Base-by-base conservation (phyloP, 2,329 filamentous ascomycete species). In the Exophiala bonariae region DNA sequence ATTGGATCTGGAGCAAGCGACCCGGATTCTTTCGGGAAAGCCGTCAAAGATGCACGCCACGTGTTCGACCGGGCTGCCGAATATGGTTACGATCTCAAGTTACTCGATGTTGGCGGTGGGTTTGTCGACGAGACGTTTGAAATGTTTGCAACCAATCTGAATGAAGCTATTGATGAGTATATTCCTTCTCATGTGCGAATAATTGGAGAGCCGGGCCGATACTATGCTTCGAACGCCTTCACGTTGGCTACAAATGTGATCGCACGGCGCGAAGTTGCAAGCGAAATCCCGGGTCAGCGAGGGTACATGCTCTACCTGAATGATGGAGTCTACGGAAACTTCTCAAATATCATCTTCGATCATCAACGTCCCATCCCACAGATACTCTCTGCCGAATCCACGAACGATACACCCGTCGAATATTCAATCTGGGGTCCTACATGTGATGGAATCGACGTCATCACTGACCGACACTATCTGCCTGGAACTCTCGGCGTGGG, bases 361-460 rank as follows among this genome's bases (percentile, higher is more conserved):
- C 93, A 97, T 39, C 93, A 99, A 77, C 81, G 95, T 62, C 93
- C 93, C 1, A 72, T 87, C 36, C 89, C 92, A 46, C 88, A 87
- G 70, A 80, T 97, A 49, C 77, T 99, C 44, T 78, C 51, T 69
- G 75, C 50, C 78, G 80, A 54, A 65, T 82, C 63, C 85, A 84
- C 66, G 72, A 84, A 69, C 72, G 76, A 54, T 47, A 72, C 56
- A 62, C 72, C 60, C 74, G 79, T 85, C 54, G 86, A 95, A 65
- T 97, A 99, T 73, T 96, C 90, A 17, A 87, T 99, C 71, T 99
- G 93, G 92, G 93, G 93, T 4, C 93, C 93, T 1, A 97, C 93
- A 13, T 99, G 93, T 66, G 93, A 99, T 66, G 92, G 93, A 51
- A 97, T 99, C 62, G 93, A 99, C 71, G 87, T 90, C 67, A 95